Evolutionary conservation across 208 protist species (phyloP).

Genomic region (Crithidia fasciculata): DNA sequence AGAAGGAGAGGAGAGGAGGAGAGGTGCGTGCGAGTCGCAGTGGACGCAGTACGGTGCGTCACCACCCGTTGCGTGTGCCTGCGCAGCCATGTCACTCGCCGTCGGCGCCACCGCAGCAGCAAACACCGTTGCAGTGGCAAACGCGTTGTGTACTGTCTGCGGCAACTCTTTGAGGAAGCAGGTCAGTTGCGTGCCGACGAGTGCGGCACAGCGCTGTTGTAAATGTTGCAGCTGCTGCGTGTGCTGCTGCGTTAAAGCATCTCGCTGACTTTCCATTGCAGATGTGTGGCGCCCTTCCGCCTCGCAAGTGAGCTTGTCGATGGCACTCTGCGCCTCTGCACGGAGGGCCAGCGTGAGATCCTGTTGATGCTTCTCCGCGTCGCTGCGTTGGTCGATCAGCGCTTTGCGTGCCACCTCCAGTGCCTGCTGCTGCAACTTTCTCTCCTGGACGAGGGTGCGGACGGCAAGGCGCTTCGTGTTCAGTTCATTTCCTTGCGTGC

Average conservation of each 20-base stretch:
- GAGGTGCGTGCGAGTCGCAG: not conserved
- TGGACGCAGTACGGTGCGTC: not conserved
- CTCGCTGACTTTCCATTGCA: no score
- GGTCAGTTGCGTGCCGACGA: conserved; percentile 18
- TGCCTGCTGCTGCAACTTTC: conserved; percentile 30
- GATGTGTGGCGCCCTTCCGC: conserved; percentile 4
- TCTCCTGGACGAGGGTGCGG: conserved; percentile 22
- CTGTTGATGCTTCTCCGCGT: conserved; percentile 14
- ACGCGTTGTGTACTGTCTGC: not conserved
- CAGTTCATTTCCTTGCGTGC: not conserved
- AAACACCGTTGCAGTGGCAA: not conserved
- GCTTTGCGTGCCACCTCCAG: conserved; percentile 3
- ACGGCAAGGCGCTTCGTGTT: conserved; percentile 26
- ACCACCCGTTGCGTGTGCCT: not conserved
- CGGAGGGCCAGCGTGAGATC: conserved; percentile 4
- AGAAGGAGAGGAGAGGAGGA: no score
- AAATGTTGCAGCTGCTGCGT: conserved; percentile 12
- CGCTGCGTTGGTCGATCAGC: conserved; percentile 21
- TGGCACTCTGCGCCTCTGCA: conserved; percentile 14
- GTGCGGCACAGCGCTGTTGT: conserved; percentile 2
- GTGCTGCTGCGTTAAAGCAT: not conserved
- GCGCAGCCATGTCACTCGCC: not conserved
- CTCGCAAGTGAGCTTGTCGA: conserved; percentile 2
- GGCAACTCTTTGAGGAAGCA: conserved; percentile 17
- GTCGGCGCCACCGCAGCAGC: conserved; percentile 8